Evolutionary conservation across 495 filamentous ascomycete genomes (phyloP), one percentile per base, ranked within the genome.

Genomic region (Penicillium lagena): DNA sequence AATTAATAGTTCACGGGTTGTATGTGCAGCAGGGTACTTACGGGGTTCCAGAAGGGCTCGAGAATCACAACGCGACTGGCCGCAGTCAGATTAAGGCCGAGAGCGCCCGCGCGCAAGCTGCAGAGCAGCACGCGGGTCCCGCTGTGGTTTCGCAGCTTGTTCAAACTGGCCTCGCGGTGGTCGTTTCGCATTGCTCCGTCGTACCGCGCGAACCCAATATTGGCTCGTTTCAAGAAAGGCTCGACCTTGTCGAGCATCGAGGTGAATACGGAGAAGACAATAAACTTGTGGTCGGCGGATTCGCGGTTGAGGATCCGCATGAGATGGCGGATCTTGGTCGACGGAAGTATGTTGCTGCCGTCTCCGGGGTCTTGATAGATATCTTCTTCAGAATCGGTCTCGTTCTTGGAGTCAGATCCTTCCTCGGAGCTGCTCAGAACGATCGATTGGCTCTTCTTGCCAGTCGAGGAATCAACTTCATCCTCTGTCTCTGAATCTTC

Each of bases 11-110:
- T 22, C 22, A 22, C 22, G 3, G 22, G 22, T 22, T 22, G 22
- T 22, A 22, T 4, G 22, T 22, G 22, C 6, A 22, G 4, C 22
- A 22, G 22, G 22, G 22, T 6, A 73, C 81, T 65, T 75, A 86
- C 81, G 37, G 93, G 86, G 66, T 98, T 98, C 93, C 93, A 98
- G 65, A 97, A 98, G 0, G 93, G 93, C 59, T 98, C 93, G 29
- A 98, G 68, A 57, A 98, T 96, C 33, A 98, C 79, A 8, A 98
- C 93, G 31, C 93, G 78, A 48, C 85, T 89, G 12, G 93, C 93
- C 0, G 91, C 93, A 5, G 94, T 96, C 28, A 98, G 74, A 62
- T 98, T 98, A 12, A 98, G 78, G 2, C 93, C 93, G 34, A 98
- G 62, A 11, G 89, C 89, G 50, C 93, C 93, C 58, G 93, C 96